Percentiles rank a stretch among this genome's conserved stretches.
phyloP scores from a whole-genome alignment of 2,329 filamentous ascomycete species.

The Delphinella strobiligena region DNA sequence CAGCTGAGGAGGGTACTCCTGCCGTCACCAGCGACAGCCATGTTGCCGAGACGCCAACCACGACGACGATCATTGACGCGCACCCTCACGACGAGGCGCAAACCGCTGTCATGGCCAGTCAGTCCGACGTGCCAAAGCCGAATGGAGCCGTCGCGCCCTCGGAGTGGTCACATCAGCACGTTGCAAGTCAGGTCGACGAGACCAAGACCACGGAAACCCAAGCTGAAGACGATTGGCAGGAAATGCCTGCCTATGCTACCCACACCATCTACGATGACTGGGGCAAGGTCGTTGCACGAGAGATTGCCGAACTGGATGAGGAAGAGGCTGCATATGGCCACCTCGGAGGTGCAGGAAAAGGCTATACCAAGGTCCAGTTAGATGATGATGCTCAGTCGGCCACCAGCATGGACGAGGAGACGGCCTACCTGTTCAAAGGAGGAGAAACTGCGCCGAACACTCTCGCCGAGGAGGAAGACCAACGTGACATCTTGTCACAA shows the following conservation, averaged over 20 bases:
- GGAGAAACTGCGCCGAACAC: conserved; percentile 49
- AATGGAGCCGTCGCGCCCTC: conserved; percentile 36
- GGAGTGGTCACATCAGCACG: conserved; percentile 83
- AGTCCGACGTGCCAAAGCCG: conserved; percentile 3
- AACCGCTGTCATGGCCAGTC: background rate
- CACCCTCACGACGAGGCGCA: background rate
- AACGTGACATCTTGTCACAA: conserved; percentile 69
- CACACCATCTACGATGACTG: conserved; percentile 96
- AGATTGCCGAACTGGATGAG: conserved; percentile 57
- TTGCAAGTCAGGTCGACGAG: conserved; percentile 45
- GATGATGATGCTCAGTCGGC: conserved; percentile 91
- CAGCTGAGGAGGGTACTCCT: too few relatives aligned
- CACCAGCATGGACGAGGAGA: conserved; percentile 96
- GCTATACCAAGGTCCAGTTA: conserved; percentile 87
- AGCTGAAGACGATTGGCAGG: conserved; percentile 79
- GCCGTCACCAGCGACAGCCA: too few relatives aligned
- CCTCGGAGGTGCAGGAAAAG: conserved; percentile 81
- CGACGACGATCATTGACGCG: background rate
- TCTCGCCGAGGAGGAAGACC: conserved; percentile 62
- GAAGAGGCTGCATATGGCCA: conserved; percentile 58
- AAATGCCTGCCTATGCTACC: conserved; percentile 84
- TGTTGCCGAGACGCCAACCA: background rate
- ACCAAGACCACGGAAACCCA: conserved; percentile 43
- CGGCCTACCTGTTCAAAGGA: conserved; percentile 77
- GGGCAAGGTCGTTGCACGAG: conserved; percentile 72